Evolutionary conservation across 352 stramenopile species (phyloP), one percentile per base, ranked within the genome.

Genomic region (Globisporangium irregulare): DNA sequence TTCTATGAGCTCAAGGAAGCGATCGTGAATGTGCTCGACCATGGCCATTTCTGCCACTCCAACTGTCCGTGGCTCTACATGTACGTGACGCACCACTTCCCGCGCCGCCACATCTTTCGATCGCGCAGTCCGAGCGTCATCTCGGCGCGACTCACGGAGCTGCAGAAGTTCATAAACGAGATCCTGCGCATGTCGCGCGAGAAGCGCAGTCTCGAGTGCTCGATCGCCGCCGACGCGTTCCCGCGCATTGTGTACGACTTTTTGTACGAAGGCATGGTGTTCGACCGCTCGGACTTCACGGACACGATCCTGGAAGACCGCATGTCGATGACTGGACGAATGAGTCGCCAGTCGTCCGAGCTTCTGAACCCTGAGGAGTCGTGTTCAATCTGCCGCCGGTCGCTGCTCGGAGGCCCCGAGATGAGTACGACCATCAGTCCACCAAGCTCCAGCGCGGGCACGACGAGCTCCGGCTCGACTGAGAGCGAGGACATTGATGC

Each of bases 41-140:
- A 94, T 69, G 88, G 88, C 62, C 88, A 95, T 73, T 81, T 92
- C 22, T 95, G 88, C 64, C 63, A 74, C 15, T 89, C 86, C 36
- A 92, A 92, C 63, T 95, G 88, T 36, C 88, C 88, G 59, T 95
- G 82, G 82, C 73, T 95, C 58, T 95, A 89, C 81, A 90, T 92
- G 83, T 92, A 82, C 62, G 78, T 78, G 12, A 79, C 84, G 29
- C 79, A 92, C 62, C 84, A 93, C 67, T 95, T 95, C 70, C 88
- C 88, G 14, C 76, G 85, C 0, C 82, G 87, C 57, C 86, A 82
- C 65, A 73, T 94, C 57, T 93, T 95, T 70, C 79, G 86, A 25
- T 90, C 80, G 60, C 77, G 84, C 55, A 84, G 79, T 27, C 75
- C 82, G 9, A 86, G 75, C 29, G 86, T 94, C 54, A 87, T 93